Evolutionary conservation across 2,329 filamentous ascomycete genomes (phyloP).

Genomic region (Sporothrix dimorphospora): DNA sequence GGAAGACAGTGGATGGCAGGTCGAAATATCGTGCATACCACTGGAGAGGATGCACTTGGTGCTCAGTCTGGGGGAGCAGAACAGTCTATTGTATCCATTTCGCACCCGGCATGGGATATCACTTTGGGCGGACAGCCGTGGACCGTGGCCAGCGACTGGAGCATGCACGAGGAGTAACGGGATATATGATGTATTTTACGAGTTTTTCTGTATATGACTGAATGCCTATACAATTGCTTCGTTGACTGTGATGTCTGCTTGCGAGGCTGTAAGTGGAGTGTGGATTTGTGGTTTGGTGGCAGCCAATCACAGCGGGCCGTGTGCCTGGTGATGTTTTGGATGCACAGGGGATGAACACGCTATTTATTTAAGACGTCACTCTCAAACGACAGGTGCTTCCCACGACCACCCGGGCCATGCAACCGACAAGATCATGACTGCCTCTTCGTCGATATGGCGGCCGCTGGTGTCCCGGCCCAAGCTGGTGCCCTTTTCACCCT

Average conservation of each 20-base stretch:
- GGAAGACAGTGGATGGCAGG: constrained; percentile 27
- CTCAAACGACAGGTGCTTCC: background rate
- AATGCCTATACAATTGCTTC: too few relatives aligned
- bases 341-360: background rate
- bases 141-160: constrained; percentile 37
- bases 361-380: background rate
- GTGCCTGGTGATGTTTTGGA: background rate
- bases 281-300: background rate
- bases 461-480: background rate
- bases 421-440: background rate
- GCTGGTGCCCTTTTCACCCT: too few relatives aligned
- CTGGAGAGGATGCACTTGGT: too few relatives aligned
- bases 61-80: constrained; percentile 29
- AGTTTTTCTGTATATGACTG: background rate
- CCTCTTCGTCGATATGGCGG: background rate
- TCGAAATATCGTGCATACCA: background rate
- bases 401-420: background rate
- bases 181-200: background rate
- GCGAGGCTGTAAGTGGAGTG: background rate
- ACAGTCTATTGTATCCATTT: constrained; percentile 37
- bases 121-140: constrained; percentile 33
- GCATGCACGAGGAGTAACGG: background rate
- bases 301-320: background rate
- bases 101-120: constrained; percentile 36
- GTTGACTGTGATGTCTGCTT: too few relatives aligned